phyloP scores from a whole-genome alignment of 495 filamentous ascomycete genomes.

The Elasticomyces elasticus region DNA sequence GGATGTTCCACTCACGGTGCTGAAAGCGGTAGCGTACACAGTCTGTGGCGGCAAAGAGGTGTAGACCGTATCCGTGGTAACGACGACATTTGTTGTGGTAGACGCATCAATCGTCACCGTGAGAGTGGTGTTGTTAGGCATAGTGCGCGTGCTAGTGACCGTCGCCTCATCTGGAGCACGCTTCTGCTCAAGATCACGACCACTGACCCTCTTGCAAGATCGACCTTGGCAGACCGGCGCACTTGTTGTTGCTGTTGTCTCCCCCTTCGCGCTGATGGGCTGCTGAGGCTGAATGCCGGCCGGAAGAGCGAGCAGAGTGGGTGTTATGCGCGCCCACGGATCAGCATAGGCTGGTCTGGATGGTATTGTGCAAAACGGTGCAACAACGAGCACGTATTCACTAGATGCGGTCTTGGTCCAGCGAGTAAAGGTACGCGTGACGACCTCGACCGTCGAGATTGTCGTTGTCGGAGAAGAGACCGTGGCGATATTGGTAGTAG shows the following conservation, averaged over 20 bases:
- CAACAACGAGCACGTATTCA: neutral
- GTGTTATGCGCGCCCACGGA: neutral
- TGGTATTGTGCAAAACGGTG: constrained; percentile 1
- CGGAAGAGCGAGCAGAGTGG: neutral
- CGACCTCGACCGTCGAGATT: neutral
- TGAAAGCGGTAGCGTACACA: neutral
- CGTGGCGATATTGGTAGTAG: neutral
- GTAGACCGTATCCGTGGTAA: neutral
- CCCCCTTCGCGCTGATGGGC: neutral
- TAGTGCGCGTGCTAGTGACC: neutral
- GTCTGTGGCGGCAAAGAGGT: neutral
- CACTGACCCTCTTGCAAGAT: neutral
- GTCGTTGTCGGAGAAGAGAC: neutral
- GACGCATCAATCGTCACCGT: neutral
- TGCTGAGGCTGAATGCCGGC: neutral
- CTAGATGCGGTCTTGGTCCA: neutral
- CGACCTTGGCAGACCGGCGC: neutral
- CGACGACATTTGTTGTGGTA: constrained; percentile 1
- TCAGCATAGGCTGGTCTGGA: neutral
- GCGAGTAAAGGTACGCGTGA: constrained; percentile 1
- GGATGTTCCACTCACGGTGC: neutral
- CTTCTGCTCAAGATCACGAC: neutral
- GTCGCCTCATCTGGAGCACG: constrained; percentile 4
- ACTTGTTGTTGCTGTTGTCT: no score
- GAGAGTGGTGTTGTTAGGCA: neutral